Percentiles rank a stretch among this genome's conserved stretches.
Conservation (phyloP, 225 moss, liverwort and hornwort genomes). For the Sphagnum tenellum region DNA sequence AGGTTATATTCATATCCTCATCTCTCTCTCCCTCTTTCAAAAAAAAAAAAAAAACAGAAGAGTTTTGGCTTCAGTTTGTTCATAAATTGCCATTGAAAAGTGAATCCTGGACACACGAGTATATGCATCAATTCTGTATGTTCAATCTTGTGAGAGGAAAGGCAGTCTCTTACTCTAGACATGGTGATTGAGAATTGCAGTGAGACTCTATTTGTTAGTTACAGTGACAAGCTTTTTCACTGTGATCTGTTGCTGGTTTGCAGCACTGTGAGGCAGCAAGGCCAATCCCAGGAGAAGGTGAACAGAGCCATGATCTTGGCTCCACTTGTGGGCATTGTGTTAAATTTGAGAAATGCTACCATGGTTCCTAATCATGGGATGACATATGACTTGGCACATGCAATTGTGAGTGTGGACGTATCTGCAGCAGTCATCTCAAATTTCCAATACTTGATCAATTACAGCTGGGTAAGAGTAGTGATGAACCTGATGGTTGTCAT, state of each 20-base stretch:
- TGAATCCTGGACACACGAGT: not conserved
- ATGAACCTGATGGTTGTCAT: too few species aligned
- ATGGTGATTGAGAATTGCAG: too few species aligned
- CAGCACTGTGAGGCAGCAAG: slow-evolving; percentile 82
- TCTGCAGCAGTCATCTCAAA: slow-evolving; percentile 63
- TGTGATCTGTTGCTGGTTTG: not conserved
- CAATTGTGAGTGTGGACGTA: slow-evolving; percentile 70
- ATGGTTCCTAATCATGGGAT: slow-evolving; percentile 26
- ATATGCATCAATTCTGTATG: not conserved
- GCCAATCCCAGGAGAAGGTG: slow-evolving; percentile 69
- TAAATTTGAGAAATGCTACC: slow-evolving; percentile 58
- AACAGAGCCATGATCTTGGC: slow-evolving; percentile 88
- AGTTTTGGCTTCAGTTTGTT: too few species aligned
- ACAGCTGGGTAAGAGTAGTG: slow-evolving; percentile 66
- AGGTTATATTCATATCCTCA: slow-evolving; percentile 23
- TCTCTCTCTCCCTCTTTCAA: not conserved
- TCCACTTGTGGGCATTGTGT: slow-evolving; percentile 86
- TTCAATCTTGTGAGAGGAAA: not conserved
- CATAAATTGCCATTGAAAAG: not conserved
- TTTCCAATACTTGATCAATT: slow-evolving; percentile 82
- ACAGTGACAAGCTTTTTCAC: not conserved
- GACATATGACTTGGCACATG: slow-evolving; percentile 64
- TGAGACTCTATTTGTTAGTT: not conserved
- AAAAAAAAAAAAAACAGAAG: too few species aligned
- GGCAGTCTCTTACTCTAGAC: too few species aligned